phyloP scores from a whole-genome alignment of 345 rosid genomes.

The Hypericum androsaemum region DNA sequence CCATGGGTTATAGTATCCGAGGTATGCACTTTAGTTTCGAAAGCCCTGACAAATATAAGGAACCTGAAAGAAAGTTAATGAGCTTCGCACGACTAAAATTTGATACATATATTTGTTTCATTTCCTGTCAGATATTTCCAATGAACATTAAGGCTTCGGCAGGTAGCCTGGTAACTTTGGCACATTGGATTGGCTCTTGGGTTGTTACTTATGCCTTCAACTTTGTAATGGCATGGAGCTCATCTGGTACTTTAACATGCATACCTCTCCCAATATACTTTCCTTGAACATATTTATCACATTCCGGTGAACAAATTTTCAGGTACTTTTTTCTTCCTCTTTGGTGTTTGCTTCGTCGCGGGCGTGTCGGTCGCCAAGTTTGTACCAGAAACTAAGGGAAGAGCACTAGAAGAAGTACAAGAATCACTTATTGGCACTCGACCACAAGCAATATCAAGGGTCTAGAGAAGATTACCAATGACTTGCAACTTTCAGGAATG shows the following conservation, averaged over 20 bases:
- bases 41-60: not conserved
- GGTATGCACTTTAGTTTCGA: slow-evolving; percentile 4
- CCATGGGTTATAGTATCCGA: too few relatives aligned
- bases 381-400: slow-evolving; percentile 58
- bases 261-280: too few relatives aligned
- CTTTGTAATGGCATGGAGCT: slow-evolving; percentile 44
- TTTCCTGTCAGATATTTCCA: too few relatives aligned
- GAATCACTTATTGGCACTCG: slow-evolving; percentile 4
- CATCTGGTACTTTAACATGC: slow-evolving; percentile 27
- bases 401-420: slow-evolving; percentile 52
- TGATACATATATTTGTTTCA: not conserved
- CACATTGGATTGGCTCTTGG: slow-evolving; percentile 37
- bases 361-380: slow-evolving; percentile 33
- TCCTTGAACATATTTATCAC: not conserved
- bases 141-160: slow-evolving; percentile 44
- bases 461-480: too few relatives aligned
- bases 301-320: not conserved
- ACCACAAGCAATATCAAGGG: too few relatives aligned
- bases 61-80: too few relatives aligned
- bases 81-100: not conserved
- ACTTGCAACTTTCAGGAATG: too few relatives aligned
- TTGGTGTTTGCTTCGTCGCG: slow-evolving; percentile 14
- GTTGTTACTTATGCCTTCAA: too few relatives aligned
- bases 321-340: slow-evolving; percentile 57
- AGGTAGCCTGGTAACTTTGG: slow-evolving; percentile 41